phyloP scores from a whole-genome alignment of 306 rosid genomes.

The Corylus americana region DNA sequence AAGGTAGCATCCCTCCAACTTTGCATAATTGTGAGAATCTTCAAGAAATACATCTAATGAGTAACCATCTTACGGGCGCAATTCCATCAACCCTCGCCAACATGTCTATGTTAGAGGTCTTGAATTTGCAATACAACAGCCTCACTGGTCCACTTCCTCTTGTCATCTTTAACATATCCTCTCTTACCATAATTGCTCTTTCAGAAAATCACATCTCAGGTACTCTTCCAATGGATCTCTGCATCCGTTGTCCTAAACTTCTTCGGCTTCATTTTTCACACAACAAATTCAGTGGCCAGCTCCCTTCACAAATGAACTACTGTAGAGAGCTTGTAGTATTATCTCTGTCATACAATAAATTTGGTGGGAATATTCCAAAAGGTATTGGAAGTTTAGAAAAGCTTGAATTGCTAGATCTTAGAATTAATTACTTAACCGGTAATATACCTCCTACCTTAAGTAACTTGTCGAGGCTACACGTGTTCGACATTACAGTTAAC shows the following conservation, averaged over 20 bases:
- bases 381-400: neutral
- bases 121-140: fast-evolving
- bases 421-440: neutral
- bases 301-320: neutral
- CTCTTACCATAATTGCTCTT: neutral
- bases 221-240: neutral
- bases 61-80: neutral
- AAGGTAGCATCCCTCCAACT: neutral
- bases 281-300: neutral
- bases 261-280: fast-evolving
- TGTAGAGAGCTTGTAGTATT: neutral
- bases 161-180: neutral
- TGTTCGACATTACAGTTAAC: neutral
- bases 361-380: neutral
- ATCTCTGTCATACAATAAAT: neutral
- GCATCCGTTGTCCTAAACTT: neutral
- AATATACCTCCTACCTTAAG: slow-evolving; percentile 2
- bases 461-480: neutral
- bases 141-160: neutral
- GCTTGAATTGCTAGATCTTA: neutral
- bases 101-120: neutral
- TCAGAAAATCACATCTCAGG: neutral
- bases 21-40: neutral
- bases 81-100: neutral
- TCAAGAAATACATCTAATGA: neutral